phyloP scores from a whole-genome alignment of 192 early-diverging fungal species.

The Phlyctochytrium planicorne region DNA sequence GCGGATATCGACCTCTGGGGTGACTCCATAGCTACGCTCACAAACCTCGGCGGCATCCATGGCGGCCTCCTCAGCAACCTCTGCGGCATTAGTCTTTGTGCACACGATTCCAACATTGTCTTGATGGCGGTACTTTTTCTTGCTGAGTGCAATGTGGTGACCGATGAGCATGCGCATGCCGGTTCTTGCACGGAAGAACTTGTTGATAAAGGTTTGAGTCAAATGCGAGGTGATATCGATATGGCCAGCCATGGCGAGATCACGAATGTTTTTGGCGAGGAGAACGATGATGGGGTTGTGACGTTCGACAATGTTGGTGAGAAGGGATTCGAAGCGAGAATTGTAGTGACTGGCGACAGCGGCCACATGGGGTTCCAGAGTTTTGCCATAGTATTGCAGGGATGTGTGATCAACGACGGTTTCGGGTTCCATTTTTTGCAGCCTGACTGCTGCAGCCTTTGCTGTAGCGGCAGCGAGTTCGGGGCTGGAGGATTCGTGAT shows the following conservation, averaged over 20 bases:
- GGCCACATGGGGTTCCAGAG: neutral
- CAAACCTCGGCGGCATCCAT: conserved; percentile 87
- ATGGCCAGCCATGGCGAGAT: conserved; percentile 27
- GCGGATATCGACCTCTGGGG: conserved; percentile 63
- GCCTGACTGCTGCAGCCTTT: too few relatives aligned
- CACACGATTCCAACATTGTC: conserved; percentile 93
- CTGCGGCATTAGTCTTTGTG: conserved; percentile 74
- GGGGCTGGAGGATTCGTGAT: neutral
- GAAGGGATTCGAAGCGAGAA: conserved; percentile 63
- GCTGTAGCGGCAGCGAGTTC: too few relatives aligned
- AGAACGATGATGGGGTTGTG: conserved; percentile 81
- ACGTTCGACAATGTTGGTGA: conserved; percentile 74
- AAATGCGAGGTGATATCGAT: conserved; percentile 17
- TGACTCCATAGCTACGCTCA: conserved; percentile 82
- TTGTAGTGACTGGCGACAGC: neutral
- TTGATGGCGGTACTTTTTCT: conserved; percentile 40
- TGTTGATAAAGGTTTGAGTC: conserved; percentile 75
- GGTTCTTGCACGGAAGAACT: conserved; percentile 84
- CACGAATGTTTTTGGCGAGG: conserved; percentile 77
- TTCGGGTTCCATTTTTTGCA: too few relatives aligned
- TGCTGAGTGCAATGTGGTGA: conserved; percentile 33
- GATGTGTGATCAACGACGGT: neutral
- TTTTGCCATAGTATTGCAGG: neutral
- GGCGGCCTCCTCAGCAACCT: conserved; percentile 82
- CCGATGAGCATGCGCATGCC: conserved; percentile 82